Evolutionary conservation across 805 yeast species (phyloP).

Genomic region (Ogataea polymorpha): DNA sequence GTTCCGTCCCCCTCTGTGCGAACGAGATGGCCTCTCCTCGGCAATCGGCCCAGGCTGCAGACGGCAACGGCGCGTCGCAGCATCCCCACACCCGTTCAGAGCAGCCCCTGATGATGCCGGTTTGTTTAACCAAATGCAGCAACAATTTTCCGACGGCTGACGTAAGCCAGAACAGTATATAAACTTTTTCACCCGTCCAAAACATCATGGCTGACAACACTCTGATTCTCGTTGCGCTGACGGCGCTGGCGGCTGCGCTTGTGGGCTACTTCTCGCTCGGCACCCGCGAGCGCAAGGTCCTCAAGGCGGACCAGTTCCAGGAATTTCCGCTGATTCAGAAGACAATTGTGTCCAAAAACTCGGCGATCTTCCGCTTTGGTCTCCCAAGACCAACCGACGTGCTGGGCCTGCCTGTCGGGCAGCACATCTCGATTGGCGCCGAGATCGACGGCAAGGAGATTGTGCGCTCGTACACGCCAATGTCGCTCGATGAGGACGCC

Average conservation of each 20-base stretch:
- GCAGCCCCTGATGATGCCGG: no score
- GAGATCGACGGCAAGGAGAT: conserved; percentile 74
- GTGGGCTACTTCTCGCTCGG: conserved; percentile 16
- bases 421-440: conserved; percentile 82
- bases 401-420: conserved; percentile 91
- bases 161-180: neutral
- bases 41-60: no score
- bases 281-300: conserved; percentile 42
- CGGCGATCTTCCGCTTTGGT: conserved; percentile 79
- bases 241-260: conserved; percentile 24
- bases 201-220: conserved; percentile 12
- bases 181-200: neutral
- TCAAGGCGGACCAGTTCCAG: conserved; percentile 64
- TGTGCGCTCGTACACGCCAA: conserved; percentile 87
- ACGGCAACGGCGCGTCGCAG: no score
- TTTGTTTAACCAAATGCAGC: neutral
- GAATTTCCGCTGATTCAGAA: conserved; percentile 79
- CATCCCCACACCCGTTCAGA: no score
- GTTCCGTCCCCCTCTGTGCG: no score
- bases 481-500: conserved; percentile 68
- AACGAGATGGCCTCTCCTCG: no score
- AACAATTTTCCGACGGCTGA: conserved; percentile 7
- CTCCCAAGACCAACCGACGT: conserved; percentile 71
- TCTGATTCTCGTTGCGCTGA: conserved; percentile 17
- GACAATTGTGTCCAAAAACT: conserved; percentile 72